These are phyloP conservation scores for Neurospora sp. DNA, from an alignment of 495 filamentous ascomycete genomes.

Conservation along the genomic window DNA sequence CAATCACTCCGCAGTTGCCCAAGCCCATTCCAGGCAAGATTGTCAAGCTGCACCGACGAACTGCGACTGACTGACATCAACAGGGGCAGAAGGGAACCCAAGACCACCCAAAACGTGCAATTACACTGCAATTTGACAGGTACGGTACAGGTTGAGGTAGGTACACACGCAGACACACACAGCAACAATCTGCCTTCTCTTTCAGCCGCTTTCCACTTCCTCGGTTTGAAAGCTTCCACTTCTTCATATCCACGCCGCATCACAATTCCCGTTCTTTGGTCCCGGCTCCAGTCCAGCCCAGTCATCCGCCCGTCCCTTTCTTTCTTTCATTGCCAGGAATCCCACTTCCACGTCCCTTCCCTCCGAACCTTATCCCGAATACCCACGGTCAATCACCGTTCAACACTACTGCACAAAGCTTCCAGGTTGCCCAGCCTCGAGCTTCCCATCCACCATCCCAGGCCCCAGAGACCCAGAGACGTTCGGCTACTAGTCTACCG, in stretches of 20 bases:
- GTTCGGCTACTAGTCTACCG: neutral
- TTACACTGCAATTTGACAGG: neutral
- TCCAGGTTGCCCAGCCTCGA: neutral
- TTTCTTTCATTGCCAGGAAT: neutral
- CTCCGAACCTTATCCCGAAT: neutral
- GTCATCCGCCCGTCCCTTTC: neutral
- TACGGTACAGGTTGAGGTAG: neutral
- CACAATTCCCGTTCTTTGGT: neutral
- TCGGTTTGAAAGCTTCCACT: neutral
- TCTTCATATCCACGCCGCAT: neutral
- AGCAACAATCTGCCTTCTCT: neutral
- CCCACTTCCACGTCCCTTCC: neutral
- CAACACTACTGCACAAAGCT: neutral
- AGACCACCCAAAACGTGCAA: neutral
- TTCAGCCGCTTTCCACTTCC: neutral
- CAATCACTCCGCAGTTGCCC: constrained; percentile 47
- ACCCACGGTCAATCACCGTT: neutral
- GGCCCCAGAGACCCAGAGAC: neutral
- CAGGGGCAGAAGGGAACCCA: neutral
- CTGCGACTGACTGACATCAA: neutral
- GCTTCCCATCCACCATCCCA: neutral
- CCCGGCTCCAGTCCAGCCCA: neutral
- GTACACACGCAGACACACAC: neutral
- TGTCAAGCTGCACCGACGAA: constrained; percentile 24
- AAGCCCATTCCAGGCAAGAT: constrained; percentile 35